These are phyloP conservation scores for Pichia sp. DNA, from an alignment of 1,139 yeast species.

Conservation along the genomic window DNA sequence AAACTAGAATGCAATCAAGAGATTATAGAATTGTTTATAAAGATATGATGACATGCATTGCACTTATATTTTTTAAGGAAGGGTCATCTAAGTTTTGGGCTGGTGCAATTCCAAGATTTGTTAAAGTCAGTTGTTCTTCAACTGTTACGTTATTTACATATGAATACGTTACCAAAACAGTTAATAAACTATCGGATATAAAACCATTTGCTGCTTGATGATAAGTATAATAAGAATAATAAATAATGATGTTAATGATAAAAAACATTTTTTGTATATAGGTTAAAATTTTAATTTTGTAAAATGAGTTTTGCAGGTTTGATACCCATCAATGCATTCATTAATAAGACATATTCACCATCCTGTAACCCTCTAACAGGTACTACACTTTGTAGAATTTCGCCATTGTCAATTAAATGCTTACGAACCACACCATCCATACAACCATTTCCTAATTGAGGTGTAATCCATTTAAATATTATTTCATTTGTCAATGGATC, in stretches of 20 bases:
- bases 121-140: conserved; percentile 75
- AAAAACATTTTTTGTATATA: not conserved
- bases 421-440: conserved; percentile 80
- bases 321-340: conserved; percentile 83
- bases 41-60: conserved; percentile 69
- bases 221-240: no score
- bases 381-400: conserved; percentile 50
- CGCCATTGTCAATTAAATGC: conserved; percentile 48
- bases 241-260: not conserved
- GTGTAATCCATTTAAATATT: conserved; percentile 67
- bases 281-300: not conserved
- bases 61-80: conserved; percentile 62
- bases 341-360: conserved; percentile 65
- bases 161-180: conserved; percentile 49
- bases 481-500: conserved; percentile 24
- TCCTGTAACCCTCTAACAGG: conserved; percentile 38
- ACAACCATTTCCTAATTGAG: conserved; percentile 70
- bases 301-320: conserved; percentile 39
- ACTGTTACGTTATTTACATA: conserved; percentile 71
- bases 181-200: conserved; percentile 27
- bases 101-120: conserved; percentile 75
- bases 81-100: conserved; percentile 65
- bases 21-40: conserved; percentile 56
- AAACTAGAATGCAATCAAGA: conserved; percentile 82
- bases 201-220: conserved; percentile 30